Evolutionary conservation across 495 filamentous ascomycete genomes (phyloP).

Genomic region (Choiromyces venosus): DNA sequence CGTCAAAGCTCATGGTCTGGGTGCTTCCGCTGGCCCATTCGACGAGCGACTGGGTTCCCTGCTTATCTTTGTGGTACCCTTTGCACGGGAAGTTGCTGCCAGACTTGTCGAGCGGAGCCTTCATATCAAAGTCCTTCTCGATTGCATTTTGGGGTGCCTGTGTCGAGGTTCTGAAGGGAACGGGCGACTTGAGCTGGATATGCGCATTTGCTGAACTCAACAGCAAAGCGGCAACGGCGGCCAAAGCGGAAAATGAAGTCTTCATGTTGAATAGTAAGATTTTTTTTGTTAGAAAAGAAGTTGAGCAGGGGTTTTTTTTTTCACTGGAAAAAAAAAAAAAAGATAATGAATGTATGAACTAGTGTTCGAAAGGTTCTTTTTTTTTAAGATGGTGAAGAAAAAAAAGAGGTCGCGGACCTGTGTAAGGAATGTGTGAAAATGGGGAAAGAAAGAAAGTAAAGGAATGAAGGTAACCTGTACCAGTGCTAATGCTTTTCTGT

Average conservation of each 20-base stretch:
- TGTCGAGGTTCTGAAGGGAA: background rate
- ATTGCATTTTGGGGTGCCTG: background rate
- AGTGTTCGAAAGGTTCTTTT: background rate
- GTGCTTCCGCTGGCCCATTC: conserved; percentile 53
- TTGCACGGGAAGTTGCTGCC: conserved; percentile 3
- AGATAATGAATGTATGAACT: background rate
- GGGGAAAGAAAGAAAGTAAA: background rate
- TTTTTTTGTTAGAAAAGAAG: background rate
- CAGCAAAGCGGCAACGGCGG: background rate
- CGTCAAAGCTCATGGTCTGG: conserved; percentile 55
- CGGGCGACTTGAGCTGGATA: background rate
- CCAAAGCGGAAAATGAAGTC: background rate
- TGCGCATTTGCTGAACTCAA: background rate
- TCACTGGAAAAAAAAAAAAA: background rate
- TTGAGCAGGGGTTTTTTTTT: background rate
- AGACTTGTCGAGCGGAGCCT: conserved; percentile 48
- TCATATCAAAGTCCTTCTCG: conserved; percentile 50
- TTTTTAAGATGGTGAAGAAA: background rate
- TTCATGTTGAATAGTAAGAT: background rate
- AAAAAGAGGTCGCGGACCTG: background rate
- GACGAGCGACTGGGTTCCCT: conserved; percentile 42
- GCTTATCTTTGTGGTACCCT: background rate
- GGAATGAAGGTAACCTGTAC: conserved; percentile 1
- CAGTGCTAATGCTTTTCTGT: background rate
- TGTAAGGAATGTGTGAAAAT: background rate